These are phyloP conservation scores for Aegilops sharonensis DNA, from an alignment of 176 grass and related monocot genomes.

Conservation along the genomic window DNA sequence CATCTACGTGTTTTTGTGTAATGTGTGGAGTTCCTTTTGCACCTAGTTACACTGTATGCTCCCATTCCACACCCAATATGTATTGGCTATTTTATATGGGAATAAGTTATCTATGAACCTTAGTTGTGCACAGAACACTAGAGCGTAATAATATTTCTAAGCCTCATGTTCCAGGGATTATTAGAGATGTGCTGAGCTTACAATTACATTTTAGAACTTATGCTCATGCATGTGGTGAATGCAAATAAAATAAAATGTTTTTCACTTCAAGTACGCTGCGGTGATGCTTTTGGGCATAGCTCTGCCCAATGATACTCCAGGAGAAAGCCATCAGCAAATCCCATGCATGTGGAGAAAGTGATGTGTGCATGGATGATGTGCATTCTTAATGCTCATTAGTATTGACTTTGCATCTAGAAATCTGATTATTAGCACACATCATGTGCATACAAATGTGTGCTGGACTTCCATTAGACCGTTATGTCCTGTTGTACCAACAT, in stretches of 20 bases:
- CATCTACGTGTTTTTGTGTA: background rate
- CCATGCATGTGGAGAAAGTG: background rate
- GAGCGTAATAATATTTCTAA: background rate
- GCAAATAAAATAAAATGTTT: background rate
- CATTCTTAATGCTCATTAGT: background rate
- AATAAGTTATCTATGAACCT: background rate
- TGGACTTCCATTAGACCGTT: background rate
- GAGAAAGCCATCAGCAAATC: background rate
- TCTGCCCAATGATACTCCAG: background rate
- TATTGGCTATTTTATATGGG: conserved; percentile 10
- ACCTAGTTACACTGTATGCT: background rate
- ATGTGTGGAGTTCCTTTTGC: background rate
- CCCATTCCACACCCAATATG: background rate
- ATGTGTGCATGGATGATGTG: background rate
- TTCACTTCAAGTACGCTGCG: background rate
- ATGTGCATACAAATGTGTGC: background rate
- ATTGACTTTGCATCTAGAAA: conserved; percentile 1
- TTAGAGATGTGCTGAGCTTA: background rate
- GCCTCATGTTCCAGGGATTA: background rate
- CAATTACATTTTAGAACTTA: background rate
- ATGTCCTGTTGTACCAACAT: background rate
- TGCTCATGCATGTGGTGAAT: background rate
- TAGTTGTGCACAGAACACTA: background rate
- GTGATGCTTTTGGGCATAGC: background rate
- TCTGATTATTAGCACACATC: conserved; percentile 13